phyloP scores from a whole-genome alignment of 768 basidiomycete genomes.

The Hypholoma fasciculare region DNA sequence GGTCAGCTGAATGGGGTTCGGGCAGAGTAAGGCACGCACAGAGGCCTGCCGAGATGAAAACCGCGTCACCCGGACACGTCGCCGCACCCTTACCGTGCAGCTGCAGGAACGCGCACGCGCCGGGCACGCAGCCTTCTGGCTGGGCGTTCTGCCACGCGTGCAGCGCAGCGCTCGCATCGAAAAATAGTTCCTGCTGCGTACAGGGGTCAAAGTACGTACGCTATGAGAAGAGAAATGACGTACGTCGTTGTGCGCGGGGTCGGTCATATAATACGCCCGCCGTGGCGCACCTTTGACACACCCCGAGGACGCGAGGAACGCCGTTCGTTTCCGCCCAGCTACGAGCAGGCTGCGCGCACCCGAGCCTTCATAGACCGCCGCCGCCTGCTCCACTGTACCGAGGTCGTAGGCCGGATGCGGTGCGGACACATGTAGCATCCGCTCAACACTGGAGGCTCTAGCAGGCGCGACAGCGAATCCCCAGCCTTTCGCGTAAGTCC shows the following conservation, averaged over 20 bases:
- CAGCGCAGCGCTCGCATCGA: constrained; percentile 38
- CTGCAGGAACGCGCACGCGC: constrained; percentile 45
- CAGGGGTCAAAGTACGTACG: neutral
- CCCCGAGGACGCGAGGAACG: constrained; percentile 29
- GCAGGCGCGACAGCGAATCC: constrained; percentile 19
- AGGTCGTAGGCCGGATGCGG: constrained; percentile 45
- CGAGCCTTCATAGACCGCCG: constrained; percentile 35
- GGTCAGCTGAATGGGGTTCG: neutral
- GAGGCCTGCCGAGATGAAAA: constrained; percentile 48
- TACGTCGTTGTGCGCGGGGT: constrained; percentile 48
- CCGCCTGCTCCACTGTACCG: constrained; percentile 39
- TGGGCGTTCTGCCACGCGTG: constrained; percentile 37
- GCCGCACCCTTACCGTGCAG: constrained; percentile 43
- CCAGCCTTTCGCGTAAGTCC: constrained; percentile 22
- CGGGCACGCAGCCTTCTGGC: constrained; percentile 34
- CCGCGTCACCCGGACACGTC: constrained; percentile 37
- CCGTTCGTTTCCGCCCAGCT: constrained; percentile 36
- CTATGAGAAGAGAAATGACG: neutral
- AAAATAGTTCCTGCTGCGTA: constrained; percentile 42
- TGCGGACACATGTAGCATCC: constrained; percentile 41
- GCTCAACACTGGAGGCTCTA: constrained; percentile 13
- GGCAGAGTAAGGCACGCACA: constrained; percentile 25
- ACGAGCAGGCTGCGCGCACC: constrained; percentile 43
- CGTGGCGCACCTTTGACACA: constrained; percentile 27
- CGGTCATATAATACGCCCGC: constrained; percentile 40